A percentile compares a stretch with the other conserved stretches of the same genome.
These are phyloP conservation scores for Leishmania tarentolae DNA, from an alignment of 208 protist genomes.

Conservation along the genomic window DNA sequence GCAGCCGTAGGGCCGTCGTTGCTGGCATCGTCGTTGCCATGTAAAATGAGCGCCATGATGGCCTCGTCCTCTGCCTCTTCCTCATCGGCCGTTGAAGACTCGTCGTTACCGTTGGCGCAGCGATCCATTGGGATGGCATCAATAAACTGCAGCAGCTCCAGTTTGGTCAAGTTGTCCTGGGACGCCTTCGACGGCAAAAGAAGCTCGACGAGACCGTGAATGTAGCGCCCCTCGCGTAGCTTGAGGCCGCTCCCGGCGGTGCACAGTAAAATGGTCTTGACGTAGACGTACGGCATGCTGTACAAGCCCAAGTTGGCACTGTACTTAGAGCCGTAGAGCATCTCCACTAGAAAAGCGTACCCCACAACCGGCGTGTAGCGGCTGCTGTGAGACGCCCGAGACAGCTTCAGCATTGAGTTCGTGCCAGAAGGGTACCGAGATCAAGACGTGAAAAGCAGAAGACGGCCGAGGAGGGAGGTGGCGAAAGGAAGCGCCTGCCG, in stretches of 20 bases:
- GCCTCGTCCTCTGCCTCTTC: slow-evolving; percentile 17
- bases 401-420: slow-evolving; percentile 18
- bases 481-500: not conserved
- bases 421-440: not conserved
- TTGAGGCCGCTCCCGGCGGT: slow-evolving; percentile 38
- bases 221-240: slow-evolving; percentile 44
- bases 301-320: slow-evolving; percentile 67
- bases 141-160: slow-evolving; percentile 70
- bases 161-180: slow-evolving; percentile 52
- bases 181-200: slow-evolving; percentile 47
- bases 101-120: not conserved
- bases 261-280: slow-evolving; percentile 76
- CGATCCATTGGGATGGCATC: slow-evolving; percentile 44
- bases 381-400: slow-evolving; percentile 19
- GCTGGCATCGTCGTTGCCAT: not conserved
- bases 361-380: slow-evolving; percentile 64
- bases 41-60: not conserved
- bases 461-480: not conserved
- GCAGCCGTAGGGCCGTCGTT: not conserved
- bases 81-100: not conserved
- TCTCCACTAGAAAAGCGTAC: slow-evolving; percentile 64
- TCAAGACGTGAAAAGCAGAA: slow-evolving; percentile 1
- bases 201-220: slow-evolving; percentile 64
- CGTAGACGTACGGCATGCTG: slow-evolving; percentile 70
- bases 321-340: slow-evolving; percentile 83